Evolutionary conservation across 148 eudicot genomes (phyloP), one percentile per base, ranked within the genome.

Genomic region (Simmondsia chinensis): DNA sequence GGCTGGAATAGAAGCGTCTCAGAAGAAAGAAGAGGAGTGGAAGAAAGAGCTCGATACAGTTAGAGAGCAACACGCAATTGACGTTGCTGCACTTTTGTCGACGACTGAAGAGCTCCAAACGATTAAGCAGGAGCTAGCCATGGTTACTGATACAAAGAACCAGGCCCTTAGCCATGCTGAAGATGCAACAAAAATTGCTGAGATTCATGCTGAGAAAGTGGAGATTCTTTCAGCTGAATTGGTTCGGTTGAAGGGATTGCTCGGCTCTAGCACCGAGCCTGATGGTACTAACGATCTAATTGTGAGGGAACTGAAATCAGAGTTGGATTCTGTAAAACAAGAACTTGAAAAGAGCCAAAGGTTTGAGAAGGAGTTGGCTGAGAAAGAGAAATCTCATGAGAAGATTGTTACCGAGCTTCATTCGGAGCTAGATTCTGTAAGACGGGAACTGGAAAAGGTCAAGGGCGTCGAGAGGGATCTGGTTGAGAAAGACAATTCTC

Each of bases 141-240:
- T 71, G 72, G 72, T 61, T 24, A 63, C 54, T 38, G 82, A 83
- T 20, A 63, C 79, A 13, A 83, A 83, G 57, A 72, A 77, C 49
- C 79, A 71, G 68, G 94, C 94, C 22, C 79, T 88, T 20, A 62
- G 31, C 17, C 79, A 88, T 73, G 97, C 94, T 18, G 94, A 88
- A 33, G 97, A 88, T 58, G 91, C 83, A 19, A 73, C 87, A 20
- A 88, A 73, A 67, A 56, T 80, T 59, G 94, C 94, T 6, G 91
- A 83, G 64, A 66, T 61, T 60, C 86, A 83, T 39, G 87, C 73
- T 8, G 82, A 68, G 52, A 81, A 84, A 52, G 87, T 67, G 26
- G 87, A 71, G 36, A 39, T 43, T 14, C 69, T 88, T 20, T 73
- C 87, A 1, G 68, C 83, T 54, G 97, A 88, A 73, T 31, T 88